Conservation (phyloP, 306 rosid species). For the Trifolium dubium region DNA sequence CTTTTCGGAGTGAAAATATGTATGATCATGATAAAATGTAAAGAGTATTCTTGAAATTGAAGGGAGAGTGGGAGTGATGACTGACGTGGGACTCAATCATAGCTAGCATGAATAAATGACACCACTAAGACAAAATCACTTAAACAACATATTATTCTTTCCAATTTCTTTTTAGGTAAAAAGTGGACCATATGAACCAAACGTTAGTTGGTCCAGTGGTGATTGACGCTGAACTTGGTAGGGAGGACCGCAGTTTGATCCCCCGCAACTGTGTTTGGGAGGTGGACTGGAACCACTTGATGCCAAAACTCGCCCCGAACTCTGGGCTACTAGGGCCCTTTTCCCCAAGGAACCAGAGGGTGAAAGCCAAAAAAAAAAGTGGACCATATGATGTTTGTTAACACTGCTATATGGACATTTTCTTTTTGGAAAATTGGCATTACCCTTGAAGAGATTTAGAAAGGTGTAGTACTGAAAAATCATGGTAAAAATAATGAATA, state of each 20-base stretch:
- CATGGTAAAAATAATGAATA: not conserved
- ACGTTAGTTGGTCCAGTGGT: no score
- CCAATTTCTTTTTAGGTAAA: not conserved
- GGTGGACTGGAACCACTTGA: no score
- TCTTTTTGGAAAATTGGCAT: not conserved
- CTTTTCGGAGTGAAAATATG: not conserved
- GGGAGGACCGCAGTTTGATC: no score
- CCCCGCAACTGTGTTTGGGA: no score
- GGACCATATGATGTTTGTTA: not conserved
- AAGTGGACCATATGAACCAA: not conserved
- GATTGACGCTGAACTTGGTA: no score
- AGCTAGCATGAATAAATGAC: not conserved
- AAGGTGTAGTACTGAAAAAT: not conserved
- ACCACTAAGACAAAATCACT: not conserved
- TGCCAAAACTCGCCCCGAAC: no score
- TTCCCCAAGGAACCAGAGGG: no score
- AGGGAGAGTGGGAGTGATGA: not conserved
- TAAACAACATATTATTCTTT: not conserved
- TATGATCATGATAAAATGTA: not conserved
- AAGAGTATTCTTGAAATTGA: not conserved
- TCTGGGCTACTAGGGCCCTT: no score
- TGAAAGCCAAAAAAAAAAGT: not conserved
- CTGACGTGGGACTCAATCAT: not conserved
- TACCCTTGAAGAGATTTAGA: not conserved
- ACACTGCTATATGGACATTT: not conserved